Base-by-base conservation (phyloP, 495 filamentous ascomycete genomes). In the Neurospora hispaniola region DNA sequence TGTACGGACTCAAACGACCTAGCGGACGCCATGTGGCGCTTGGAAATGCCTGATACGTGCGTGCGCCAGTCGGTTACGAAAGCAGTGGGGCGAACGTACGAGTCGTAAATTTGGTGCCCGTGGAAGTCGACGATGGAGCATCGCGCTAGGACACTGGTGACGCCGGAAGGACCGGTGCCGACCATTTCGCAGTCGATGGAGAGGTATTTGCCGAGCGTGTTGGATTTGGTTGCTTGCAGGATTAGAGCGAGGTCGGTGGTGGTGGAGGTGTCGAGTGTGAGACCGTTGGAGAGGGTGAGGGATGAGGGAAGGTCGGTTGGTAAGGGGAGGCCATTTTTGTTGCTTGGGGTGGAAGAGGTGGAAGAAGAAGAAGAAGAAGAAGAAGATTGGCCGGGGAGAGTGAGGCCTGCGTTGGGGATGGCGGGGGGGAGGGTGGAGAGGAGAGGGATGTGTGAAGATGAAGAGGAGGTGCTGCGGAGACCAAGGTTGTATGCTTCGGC, bases 151-250 rank as follows among this genome's bases (percentile, higher is more conserved):
- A 66, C 7, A 4, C 39, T 39, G 39, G 39, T 39, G 39, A 4
- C 6, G 48, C 91, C 89, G 4, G 86, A 86, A 2, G 91, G 89
- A 3, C 93, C 93, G 12, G 94, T 89, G 46, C 96, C 96, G 20
- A 99, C 95, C 96, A 99, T 99, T 83, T 99, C 96, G 81, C 96
- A 98, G 84, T 99, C 96, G 62, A 99, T 87, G 42, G 93, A 91
- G 62, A 99, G 80, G 78, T 96, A 98, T 86, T 93, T 96, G 70
- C 94, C 94, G 66, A 91, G 78, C 66, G 91, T 88, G 6, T 31
- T 66, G 3, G 14, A 5, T 1, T 35, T 88, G 14, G 27, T 66
- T 1, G 27, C 27, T 1, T 7, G 2, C 12, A 35, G 54, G 54
- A 66, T 66, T 0, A 38, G 14, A 1, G 27, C 14, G 6, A 66